Evolutionary conservation across 352 stramenopile species (phyloP).

Genomic region (Pythium sukuiense): DNA sequence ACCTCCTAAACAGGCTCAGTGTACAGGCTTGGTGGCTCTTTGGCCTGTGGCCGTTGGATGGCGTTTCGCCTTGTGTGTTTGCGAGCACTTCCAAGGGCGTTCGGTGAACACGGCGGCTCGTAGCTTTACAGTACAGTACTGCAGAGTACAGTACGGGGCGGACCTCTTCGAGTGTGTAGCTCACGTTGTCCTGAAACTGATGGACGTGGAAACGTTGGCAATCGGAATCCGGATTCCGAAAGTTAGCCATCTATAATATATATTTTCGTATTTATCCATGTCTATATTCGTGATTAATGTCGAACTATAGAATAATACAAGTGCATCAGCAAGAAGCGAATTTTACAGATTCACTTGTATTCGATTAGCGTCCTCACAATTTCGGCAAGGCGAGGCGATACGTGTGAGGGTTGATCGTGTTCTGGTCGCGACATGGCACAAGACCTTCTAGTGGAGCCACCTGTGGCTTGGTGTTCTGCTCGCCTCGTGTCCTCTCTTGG

Average conservation of each 20-base stretch:
- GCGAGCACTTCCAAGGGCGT: not conserved
- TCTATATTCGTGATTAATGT: not conserved
- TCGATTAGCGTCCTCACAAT: not conserved
- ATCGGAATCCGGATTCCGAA: not conserved
- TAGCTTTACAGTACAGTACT: too few relatives aligned
- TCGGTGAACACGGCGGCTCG: not conserved
- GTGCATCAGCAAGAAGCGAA: not conserved
- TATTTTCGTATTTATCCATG: not conserved
- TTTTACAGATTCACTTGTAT: not conserved
- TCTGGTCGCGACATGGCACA: slow-evolving; percentile 28
- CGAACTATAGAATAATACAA: not conserved
- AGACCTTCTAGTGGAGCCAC: slow-evolving; percentile 12
- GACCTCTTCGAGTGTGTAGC: too few relatives aligned
- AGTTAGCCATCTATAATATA: not conserved
- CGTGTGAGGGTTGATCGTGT: slow-evolving; percentile 26
- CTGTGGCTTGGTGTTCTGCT: not conserved
- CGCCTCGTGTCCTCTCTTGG: not conserved
- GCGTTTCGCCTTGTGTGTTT: too few relatives aligned
- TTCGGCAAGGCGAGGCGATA: slow-evolving; percentile 4
- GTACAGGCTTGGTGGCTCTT: too few relatives aligned
- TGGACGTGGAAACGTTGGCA: not conserved
- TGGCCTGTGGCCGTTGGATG: too few relatives aligned
- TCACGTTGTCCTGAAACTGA: not conserved
- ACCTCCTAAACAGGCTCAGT: too few relatives aligned
- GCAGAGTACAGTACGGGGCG: too few relatives aligned